Percentiles rank a stretch among this genome's conserved stretches.
Conservation (phyloP, 768 basidiomycete genomes). For the Russula dissimulans region DNA sequence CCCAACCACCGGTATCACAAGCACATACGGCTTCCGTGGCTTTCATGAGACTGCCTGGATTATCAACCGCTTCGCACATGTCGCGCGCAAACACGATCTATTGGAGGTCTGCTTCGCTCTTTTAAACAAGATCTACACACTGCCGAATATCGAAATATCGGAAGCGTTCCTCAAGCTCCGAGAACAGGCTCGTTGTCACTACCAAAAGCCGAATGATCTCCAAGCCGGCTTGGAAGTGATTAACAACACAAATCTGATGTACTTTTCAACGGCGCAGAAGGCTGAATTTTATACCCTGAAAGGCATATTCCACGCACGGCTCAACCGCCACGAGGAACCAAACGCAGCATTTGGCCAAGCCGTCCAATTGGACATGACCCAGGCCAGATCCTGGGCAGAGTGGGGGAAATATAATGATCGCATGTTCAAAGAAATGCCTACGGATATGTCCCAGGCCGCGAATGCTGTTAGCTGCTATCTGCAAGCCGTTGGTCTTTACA, state of each 20-base stretch:
- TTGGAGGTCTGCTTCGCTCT: constrained; percentile 93
- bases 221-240: constrained; percentile 95
- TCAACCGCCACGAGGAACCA: constrained; percentile 81
- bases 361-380: constrained; percentile 88
- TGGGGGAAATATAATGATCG: constrained; percentile 94
- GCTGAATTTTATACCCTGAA: constrained; percentile 98
- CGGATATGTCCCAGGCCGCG: constrained; percentile 65
- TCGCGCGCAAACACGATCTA: constrained; percentile 93
- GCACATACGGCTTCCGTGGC: constrained; percentile 87
- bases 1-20: constrained; percentile 43
- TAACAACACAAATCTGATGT: constrained; percentile 98
- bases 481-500: constrained; percentile 93
- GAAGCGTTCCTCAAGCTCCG: constrained; percentile 98
- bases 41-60: constrained; percentile 99
- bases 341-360: constrained; percentile 90
- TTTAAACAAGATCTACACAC: constrained; percentile 93
- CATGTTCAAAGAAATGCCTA: constrained; percentile 81
- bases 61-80: constrained; percentile 98
- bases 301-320: constrained; percentile 93
- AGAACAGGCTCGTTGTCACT: constrained; percentile 97
- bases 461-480: constrained; percentile 96
- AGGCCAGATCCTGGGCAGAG: constrained; percentile 97
- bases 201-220: constrained; percentile 89
- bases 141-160: constrained; percentile 99
- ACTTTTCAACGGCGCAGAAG: constrained; percentile 90